Evolutionary conservation across 1,284 basidiomycete species (phyloP).

Genomic region (Hymenochaete sp.): DNA sequence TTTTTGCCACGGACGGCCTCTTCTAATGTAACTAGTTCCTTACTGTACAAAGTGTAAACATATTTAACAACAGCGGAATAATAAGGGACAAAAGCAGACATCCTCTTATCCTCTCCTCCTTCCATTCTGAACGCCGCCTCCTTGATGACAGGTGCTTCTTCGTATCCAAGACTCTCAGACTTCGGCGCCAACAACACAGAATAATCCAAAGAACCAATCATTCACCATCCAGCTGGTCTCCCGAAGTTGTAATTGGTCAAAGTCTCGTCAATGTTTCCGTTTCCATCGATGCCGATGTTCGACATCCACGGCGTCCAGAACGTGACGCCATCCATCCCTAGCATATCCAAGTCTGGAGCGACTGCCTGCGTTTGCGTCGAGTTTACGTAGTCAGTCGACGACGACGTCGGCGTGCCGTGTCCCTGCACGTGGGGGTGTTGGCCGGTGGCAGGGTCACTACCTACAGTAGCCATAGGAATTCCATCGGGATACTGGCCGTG

Average conservation of each 20-base stretch:
- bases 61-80: not conserved
- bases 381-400: too few relatives aligned
- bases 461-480: not conserved
- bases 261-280: conserved; percentile 3
- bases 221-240: conserved; percentile 8
- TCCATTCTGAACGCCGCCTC: too few relatives aligned
- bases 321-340: conserved; percentile 9
- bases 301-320: conserved; percentile 12
- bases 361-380: not conserved
- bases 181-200: too few relatives aligned
- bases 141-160: too few relatives aligned
- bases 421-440: too few relatives aligned
- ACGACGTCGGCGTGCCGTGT: conserved; percentile 4
- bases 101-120: not conserved
- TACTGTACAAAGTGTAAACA: too few relatives aligned
- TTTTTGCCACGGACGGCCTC: not conserved
- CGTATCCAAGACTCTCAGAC: too few relatives aligned
- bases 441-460: conserved; percentile 1
- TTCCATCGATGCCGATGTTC: conserved; percentile 8
- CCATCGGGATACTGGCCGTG: not conserved
- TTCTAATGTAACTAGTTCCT: not conserved
- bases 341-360: conserved; percentile 3
- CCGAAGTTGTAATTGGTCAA: conserved; percentile 6
- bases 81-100: not conserved
- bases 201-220: not conserved